Percentiles rank a stretch among this genome's conserved stretches.
phyloP scores from a whole-genome alignment of 2,329 filamentous ascomycete species.

The Botrytis elliptica region DNA sequence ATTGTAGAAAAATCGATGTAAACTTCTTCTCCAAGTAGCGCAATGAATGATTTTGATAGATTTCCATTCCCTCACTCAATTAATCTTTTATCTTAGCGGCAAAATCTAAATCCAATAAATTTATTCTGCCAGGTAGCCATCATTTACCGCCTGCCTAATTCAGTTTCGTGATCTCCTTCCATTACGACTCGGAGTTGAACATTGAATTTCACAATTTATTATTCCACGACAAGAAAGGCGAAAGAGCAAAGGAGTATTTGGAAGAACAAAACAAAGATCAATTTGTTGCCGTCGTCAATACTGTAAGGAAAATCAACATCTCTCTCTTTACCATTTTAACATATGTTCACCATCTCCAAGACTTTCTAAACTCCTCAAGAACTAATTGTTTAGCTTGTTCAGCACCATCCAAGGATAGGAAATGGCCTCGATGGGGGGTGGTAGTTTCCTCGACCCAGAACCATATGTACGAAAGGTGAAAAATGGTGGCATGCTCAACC shows the following conservation, averaged over 20 bases:
- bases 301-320: not conserved
- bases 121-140: not conserved
- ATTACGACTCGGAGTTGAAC: slow-evolving; percentile 2
- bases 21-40: not conserved
- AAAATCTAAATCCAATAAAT: not conserved
- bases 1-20: not conserved
- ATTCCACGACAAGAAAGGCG: not conserved
- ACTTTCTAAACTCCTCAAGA: not conserved
- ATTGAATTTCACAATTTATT: not conserved
- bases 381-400: slow-evolving; percentile 13
- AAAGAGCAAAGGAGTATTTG: not conserved
- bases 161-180: not conserved
- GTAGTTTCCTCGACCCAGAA: slow-evolving; percentile 35
- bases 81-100: slow-evolving; percentile 22
- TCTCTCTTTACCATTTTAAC: not conserved
- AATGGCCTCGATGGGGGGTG: slow-evolving; percentile 40
- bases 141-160: not conserved
- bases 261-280: not conserved
- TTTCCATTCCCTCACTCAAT: not conserved
- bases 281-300: not conserved
- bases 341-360: not conserved
- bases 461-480: slow-evolving; percentile 35
- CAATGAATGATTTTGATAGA: slow-evolving; percentile 10
- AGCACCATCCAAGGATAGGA: slow-evolving; percentile 12
- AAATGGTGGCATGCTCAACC: slow-evolving; percentile 35